A percentile compares a stretch with the other conserved stretches of the same genome.
phyloP scores from a whole-genome alignment of 2,329 filamentous ascomycete species.

The Fusarium virguliforme region DNA sequence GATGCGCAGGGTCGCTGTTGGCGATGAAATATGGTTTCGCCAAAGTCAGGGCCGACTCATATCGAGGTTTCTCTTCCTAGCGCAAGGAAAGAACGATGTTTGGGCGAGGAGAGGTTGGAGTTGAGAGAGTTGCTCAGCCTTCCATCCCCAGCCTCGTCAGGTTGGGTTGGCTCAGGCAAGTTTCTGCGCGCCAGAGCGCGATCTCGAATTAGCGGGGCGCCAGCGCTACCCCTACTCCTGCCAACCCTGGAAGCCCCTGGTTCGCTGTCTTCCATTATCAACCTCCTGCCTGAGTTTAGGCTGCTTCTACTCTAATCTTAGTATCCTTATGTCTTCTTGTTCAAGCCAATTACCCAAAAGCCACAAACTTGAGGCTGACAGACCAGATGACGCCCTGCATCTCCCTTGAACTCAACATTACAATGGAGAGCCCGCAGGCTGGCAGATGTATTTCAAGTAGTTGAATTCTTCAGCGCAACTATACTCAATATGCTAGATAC shows the following conservation, averaged over 20 bases:
- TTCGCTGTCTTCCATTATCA: neutral
- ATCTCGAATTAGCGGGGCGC: constrained; percentile 15
- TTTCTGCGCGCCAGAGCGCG: constrained; percentile 22
- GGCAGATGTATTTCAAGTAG: neutral
- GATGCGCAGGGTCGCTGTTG: constrained; percentile 1
- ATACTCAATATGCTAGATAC: neutral
- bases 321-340: neutral
- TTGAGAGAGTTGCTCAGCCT: constrained; percentile 43
- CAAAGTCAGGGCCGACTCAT: constrained; percentile 43
- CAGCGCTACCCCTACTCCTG: constrained; percentile 1
- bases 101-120: constrained; percentile 14
- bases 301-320: too few relatives aligned
- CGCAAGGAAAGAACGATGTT: neutral
- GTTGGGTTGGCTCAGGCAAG: constrained; percentile 9
- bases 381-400: neutral
- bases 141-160: constrained; percentile 47
- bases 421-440: neutral
- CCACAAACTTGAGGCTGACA: neutral
- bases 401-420: neutral
- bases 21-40: constrained; percentile 35
- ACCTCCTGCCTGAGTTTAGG: neutral
- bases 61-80: constrained; percentile 21
- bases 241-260: neutral
- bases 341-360: neutral
- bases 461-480: neutral